Base-by-base conservation (phyloP, 2,329 filamentous ascomycete genomes). In the Monosporascus cannonballus region DNA sequence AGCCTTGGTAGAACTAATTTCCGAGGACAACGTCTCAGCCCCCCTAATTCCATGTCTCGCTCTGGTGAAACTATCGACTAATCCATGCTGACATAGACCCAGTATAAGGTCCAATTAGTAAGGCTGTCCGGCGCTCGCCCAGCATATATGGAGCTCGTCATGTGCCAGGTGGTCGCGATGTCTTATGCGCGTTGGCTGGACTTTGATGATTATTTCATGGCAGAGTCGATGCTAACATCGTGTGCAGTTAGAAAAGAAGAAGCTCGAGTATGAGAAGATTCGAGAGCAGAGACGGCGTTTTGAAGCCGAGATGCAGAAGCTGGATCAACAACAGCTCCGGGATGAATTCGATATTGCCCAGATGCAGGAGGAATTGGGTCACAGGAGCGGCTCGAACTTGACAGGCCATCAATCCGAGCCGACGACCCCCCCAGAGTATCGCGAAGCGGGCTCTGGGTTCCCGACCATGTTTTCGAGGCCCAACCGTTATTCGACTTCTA, bases 361-460 rank as follows among this genome's bases (percentile, higher is more conserved):
- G 68, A 88, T 97, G 75, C 87, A 91, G 64, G 86, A 90, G 61
- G 89, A 94, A 61, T 79, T 95, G 53, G 77, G 78, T 42, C 76
- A 81, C 58, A 77, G 78, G 54, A 73, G 70, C 60, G 68, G 60
- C 63, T 75, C 71, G 54, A 68, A 78, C 63, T 72, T 78, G 56
- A 77, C 84, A 55, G 89, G 89, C 51, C 88, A 92, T 64, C 89
- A 95, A 67, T 96, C 90, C 62, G 93, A 97, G 73, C 94, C 94
- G 17, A 96, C 94, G 2, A 99, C 94, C 22, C 94, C 94, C 22
- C 94, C 94, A 34, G 94, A 97, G 70, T 93, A 94, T 69, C 86
- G 85, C 62, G 90, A 96, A 59, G 84, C 74, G 14, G 70, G 70
- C 53, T 76, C 83, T 56, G 86, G 86, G 44, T 93, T 96, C 64